A percentile compares a stretch with the other conserved stretches of the same genome.
phyloP scores from a whole-genome alignment of 495 filamentous ascomycete species.

The Hypoxylon intermedium region DNA sequence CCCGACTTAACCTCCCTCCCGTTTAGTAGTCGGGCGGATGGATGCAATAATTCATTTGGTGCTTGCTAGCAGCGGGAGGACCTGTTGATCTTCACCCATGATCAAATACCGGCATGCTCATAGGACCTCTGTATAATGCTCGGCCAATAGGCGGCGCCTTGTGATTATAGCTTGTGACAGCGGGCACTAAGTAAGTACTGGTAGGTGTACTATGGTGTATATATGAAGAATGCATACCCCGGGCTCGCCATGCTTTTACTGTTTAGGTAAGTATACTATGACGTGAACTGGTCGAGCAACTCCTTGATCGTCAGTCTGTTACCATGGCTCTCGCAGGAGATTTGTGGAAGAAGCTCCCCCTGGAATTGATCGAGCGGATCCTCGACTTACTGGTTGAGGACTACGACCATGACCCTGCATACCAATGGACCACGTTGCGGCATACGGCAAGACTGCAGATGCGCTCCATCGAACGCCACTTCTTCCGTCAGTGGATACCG shows the following conservation, averaged over 20 bases:
- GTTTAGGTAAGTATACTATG: background rate
- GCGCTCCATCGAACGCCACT: constrained; percentile 31
- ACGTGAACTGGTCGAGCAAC: constrained; percentile 7
- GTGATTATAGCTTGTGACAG: constrained; percentile 7
- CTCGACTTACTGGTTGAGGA: constrained; percentile 31
- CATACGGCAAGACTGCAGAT: constrained; percentile 22
- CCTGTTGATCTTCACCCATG: constrained; percentile 20
- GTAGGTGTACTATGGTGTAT: constrained; percentile 5
- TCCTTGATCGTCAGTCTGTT: constrained; percentile 4
- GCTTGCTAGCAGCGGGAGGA: constrained; percentile 4
- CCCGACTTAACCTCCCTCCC: constrained; percentile 27
- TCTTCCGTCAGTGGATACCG: constrained; percentile 24
- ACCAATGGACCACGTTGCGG: constrained; percentile 33
- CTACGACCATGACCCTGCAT: constrained; percentile 32
- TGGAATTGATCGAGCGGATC: constrained; percentile 33
- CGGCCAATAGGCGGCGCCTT: constrained; percentile 19
- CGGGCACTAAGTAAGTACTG: constrained; percentile 2
- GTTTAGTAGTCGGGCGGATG: constrained; percentile 14
- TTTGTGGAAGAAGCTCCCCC: constrained; percentile 28
- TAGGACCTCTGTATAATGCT: constrained; percentile 6
- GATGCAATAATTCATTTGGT: constrained; percentile 21
- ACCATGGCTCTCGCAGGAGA: constrained; percentile 21
- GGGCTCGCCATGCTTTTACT: background rate
- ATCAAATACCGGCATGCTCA: constrained; percentile 29
- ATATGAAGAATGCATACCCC: constrained; percentile 20